phyloP scores from a whole-genome alignment of 2,329 filamentous ascomycete species.

The Diaporthe vaccinii region DNA sequence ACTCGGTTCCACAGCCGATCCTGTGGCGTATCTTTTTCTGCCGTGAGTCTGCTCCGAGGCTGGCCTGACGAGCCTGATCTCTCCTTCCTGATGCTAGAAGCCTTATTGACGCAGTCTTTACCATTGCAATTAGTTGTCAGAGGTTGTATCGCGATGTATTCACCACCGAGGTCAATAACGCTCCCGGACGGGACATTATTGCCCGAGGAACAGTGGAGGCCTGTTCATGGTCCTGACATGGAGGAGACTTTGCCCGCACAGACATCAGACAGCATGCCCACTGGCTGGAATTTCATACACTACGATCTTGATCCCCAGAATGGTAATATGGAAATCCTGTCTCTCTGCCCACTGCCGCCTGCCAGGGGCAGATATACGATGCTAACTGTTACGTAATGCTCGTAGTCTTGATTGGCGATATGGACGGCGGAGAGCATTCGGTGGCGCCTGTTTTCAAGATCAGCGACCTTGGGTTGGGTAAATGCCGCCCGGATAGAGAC shows the following conservation, averaged over 20 bases:
- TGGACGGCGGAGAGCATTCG: background rate
- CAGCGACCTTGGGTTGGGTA: constrained; percentile 6
- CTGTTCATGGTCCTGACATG: background rate
- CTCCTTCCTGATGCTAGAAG: background rate
- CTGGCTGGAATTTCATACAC: background rate
- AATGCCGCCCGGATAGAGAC: background rate
- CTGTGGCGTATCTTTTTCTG: constrained; percentile 25
- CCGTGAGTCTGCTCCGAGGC: background rate
- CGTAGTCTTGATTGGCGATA: constrained; percentile 25
- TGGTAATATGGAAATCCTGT: background rate
- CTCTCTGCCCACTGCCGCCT: background rate
- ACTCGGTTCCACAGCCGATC: background rate
- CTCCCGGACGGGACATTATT: background rate
- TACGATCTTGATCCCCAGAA: constrained; percentile 28
- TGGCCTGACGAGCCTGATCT: background rate
- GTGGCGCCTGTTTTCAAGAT: constrained; percentile 5
- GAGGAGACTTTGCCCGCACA: background rate
- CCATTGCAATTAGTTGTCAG: background rate
- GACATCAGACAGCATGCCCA: background rate
- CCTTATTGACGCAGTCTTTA: background rate
- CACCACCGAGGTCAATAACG: background rate
- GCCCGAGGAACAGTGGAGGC: background rate
- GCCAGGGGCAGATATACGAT: background rate
- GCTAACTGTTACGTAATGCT: background rate
- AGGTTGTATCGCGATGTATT: constrained; percentile 11